These are phyloP conservation scores for Phlyctochytrium arcticum DNA, from an alignment of 192 early-diverging fungal species.

Conservation along the genomic window DNA sequence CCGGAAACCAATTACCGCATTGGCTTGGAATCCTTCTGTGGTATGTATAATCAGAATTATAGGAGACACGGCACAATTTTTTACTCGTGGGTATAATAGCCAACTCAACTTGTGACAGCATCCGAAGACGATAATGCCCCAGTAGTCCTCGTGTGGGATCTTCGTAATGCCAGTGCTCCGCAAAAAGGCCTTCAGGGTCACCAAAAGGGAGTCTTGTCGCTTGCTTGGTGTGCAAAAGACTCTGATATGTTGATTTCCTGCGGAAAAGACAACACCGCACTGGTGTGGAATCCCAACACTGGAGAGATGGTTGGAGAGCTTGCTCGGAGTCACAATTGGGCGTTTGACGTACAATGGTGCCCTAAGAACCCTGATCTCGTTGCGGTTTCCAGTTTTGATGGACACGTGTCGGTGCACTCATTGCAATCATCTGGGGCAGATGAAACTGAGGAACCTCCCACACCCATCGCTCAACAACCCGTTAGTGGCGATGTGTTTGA, in stretches of 20 bases:
- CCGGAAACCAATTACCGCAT: slow-evolving; percentile 72
- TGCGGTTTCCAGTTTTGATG: slow-evolving; percentile 87
- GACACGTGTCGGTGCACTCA: slow-evolving; percentile 83
- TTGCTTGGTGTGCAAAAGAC: slow-evolving; percentile 96
- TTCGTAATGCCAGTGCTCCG: slow-evolving; percentile 91
- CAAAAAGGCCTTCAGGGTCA: slow-evolving; percentile 81
- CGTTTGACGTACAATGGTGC: slow-evolving; percentile 96
- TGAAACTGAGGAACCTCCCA: slow-evolving; percentile 25
- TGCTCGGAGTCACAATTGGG: slow-evolving; percentile 83
- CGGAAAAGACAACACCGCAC: slow-evolving; percentile 92
- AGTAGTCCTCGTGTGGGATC: slow-evolving; percentile 88
- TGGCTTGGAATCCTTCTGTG: slow-evolving; percentile 89
- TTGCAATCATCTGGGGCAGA: slow-evolving; percentile 45
- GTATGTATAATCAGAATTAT: slow-evolving; percentile 12
- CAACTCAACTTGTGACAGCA: slow-evolving; percentile 90
- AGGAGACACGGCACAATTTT: no score
- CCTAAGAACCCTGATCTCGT: slow-evolving; percentile 89
- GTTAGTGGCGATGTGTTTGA: slow-evolving; percentile 74
- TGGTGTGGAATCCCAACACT: slow-evolving; percentile 86
- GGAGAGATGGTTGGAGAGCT: slow-evolving; percentile 88
- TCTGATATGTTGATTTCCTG: slow-evolving; percentile 85
- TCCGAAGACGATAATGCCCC: slow-evolving; percentile 91
- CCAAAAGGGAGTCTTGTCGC: slow-evolving; percentile 82
- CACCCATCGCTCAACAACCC: slow-evolving; percentile 18
- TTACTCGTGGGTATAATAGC: slow-evolving; percentile 34